Evolutionary conservation across 371 early-diverging fungal genomes (phyloP).

Genomic region (Capillidium heterosporum): DNA sequence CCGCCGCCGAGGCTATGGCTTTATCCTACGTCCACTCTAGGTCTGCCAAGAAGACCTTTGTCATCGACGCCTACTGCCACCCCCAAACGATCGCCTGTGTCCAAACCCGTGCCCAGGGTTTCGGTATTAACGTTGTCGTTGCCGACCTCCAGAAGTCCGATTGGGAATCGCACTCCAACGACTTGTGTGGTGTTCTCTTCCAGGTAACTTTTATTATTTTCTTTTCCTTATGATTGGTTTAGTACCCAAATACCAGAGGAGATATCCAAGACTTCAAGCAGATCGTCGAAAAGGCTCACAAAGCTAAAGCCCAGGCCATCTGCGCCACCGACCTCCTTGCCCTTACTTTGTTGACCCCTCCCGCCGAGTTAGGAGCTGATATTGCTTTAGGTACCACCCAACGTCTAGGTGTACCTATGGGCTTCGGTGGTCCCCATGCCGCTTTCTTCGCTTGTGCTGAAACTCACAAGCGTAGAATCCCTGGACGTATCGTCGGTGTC

Average conservation of each 20-base stretch:
- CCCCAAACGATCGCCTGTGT: constrained; percentile 89
- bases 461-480: constrained; percentile 82
- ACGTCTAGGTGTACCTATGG: constrained; percentile 93
- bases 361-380: constrained; percentile 90
- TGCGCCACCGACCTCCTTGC: constrained; percentile 88
- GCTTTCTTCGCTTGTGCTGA: constrained; percentile 92
- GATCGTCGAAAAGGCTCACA: constrained; percentile 58
- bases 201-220: constrained; percentile 30
- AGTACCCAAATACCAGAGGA: constrained; percentile 90
- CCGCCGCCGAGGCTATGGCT: constrained; percentile 94
- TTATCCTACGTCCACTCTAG: constrained; percentile 59
- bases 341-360: constrained; percentile 76
- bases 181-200: constrained; percentile 54
- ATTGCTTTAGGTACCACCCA: constrained; percentile 92
- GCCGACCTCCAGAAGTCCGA: constrained; percentile 60
- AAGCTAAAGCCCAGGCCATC: constrained; percentile 65
- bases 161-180: constrained; percentile 47
- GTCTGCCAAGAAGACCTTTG: constrained; percentile 61
- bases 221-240: not conserved
- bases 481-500: constrained; percentile 89
- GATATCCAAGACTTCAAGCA: constrained; percentile 57
- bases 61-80: constrained; percentile 80
- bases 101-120: constrained; percentile 80
- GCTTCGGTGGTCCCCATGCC: constrained; percentile 97
- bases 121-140: constrained; percentile 75